Conservation (phyloP, 306 rosid species). For the Castanea mollissima region DNA sequence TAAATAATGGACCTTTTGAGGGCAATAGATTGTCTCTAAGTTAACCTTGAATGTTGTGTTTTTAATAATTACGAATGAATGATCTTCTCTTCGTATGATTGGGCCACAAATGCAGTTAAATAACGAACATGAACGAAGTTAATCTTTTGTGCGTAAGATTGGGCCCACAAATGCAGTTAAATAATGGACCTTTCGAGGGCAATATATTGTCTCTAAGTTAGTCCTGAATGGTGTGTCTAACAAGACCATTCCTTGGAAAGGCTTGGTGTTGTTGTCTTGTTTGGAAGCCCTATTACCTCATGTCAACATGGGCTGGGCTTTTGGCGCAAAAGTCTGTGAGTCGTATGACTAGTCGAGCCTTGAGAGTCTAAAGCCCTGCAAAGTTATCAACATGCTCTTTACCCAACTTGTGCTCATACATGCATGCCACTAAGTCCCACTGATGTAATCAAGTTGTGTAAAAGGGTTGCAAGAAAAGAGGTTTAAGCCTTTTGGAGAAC, state of each 20-base stretch:
- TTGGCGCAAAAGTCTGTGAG: conserved; percentile 39
- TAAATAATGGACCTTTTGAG: too few species aligned
- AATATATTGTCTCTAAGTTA: background rate
- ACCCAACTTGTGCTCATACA: conserved; percentile 58
- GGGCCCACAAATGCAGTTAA: background rate
- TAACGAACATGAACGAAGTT: too few species aligned
- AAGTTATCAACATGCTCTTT: conserved; percentile 77
- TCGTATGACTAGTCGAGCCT: conserved; percentile 54
- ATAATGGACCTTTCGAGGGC: background rate
- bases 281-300: background rate
- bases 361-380: conserved; percentile 61
- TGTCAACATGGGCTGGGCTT: conserved; percentile 68
- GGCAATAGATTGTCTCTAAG: too few species aligned
- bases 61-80: background rate
- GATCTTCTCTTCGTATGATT: background rate
- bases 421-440: conserved; percentile 69
- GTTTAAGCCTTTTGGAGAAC: conserved; percentile 52
- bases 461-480: conserved; percentile 42
- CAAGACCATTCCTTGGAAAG: background rate
- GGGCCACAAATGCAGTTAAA: too few species aligned
- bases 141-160: background rate
- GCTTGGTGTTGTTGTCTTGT: background rate
- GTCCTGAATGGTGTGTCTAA: background rate
- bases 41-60: background rate
- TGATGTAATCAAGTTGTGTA: conserved; percentile 43